Conservation (phyloP, 805 yeast species). For the Saitoella complicata region DNA sequence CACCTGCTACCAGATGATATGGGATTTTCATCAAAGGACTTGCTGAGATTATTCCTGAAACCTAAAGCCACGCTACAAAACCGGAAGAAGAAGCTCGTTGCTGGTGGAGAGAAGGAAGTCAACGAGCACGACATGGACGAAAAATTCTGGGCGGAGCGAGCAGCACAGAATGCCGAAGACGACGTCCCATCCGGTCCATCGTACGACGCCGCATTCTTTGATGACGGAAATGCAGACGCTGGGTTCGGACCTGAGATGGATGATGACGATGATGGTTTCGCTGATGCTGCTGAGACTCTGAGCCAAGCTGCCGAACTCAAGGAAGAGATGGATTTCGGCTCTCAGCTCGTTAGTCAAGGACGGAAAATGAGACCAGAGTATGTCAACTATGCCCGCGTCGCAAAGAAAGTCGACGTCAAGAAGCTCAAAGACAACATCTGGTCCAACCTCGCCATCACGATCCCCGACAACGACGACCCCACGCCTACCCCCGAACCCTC, state of each 20-base stretch:
- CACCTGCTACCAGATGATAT: conserved; percentile 57
- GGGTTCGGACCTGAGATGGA: conserved; percentile 23
- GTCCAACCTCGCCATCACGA: conserved; percentile 26
- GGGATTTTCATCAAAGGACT: conserved; percentile 50
- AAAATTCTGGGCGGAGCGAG: conserved; percentile 57
- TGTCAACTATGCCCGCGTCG: conserved; percentile 47
- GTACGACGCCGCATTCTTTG: conserved; percentile 8
- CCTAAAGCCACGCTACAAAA: conserved; percentile 25
- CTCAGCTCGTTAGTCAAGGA: conserved; percentile 6
- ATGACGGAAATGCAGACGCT: conserved; percentile 26
- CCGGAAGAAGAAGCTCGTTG: conserved; percentile 1
- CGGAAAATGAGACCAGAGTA: conserved; percentile 14
- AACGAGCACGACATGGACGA: conserved; percentile 35
- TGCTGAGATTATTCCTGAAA: conserved; percentile 52
- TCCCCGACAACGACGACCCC: background rate
- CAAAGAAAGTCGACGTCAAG: conserved; percentile 67
- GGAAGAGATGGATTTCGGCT: conserved; percentile 12
- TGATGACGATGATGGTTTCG: conserved; percentile 17
- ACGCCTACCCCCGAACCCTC: background rate
- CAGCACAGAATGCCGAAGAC: conserved; percentile 9
- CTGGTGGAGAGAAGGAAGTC: conserved; percentile 3
- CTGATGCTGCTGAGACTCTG: conserved; percentile 7
- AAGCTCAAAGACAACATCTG: conserved; percentile 60
- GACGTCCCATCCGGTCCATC: background rate
- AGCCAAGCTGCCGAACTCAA: conserved; percentile 2